Evolutionary conservation across 805 yeast genomes (phyloP), one percentile per base, ranked within the genome.

Genomic region (Nakazawaea peltata): DNA sequence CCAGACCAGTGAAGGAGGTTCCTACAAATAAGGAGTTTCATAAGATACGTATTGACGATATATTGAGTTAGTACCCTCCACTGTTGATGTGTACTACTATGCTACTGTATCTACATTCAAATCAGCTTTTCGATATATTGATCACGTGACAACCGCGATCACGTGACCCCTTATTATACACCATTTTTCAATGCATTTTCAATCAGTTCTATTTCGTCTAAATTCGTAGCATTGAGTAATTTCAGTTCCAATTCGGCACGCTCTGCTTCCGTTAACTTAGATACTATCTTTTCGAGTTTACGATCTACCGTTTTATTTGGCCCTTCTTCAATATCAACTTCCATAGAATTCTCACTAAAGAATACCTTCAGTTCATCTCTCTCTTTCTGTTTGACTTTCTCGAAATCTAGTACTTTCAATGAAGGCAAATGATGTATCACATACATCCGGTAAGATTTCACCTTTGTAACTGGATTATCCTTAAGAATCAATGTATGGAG

Each of bases 131-230:
- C n/a, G n/a, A n/a, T n/a, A n/a, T n/a, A n/a, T n/a, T n/a, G n/a
- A n/a, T n/a, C n/a, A n/a, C n/a, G n/a, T n/a, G n/a, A n/a, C n/a
- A n/a, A n/a, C n/a, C n/a, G n/a, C n/a, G n/a, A n/a, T n/a, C n/a
- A n/a, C n/a, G n/a, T n/a, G n/a, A n/a, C n/a, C n/a, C n/a, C n/a
- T n/a, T n/a, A n/a, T 8, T 17, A 30, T 30, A 13, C 38, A 3
- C 65, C 76, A 23, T 51, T 57, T 37, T 56, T 55, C 30, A 81
- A 57, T 15, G 72, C 62, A 19, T 56, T 60, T 51, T 85, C 94
- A 17, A 87, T 70, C 33, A 73, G 59, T 39, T 78, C 82, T 5
- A 87, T 82, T 43, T 88, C 96, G 5, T 71, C 82, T 39, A 88
- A 51, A 34, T 77, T 74, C 4, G 75, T 67, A 1, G 96, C 94